Evolutionary conservation across 2,329 filamentous ascomycete genomes (phyloP).

Genomic region (Paecilomyces variotii): DNA sequence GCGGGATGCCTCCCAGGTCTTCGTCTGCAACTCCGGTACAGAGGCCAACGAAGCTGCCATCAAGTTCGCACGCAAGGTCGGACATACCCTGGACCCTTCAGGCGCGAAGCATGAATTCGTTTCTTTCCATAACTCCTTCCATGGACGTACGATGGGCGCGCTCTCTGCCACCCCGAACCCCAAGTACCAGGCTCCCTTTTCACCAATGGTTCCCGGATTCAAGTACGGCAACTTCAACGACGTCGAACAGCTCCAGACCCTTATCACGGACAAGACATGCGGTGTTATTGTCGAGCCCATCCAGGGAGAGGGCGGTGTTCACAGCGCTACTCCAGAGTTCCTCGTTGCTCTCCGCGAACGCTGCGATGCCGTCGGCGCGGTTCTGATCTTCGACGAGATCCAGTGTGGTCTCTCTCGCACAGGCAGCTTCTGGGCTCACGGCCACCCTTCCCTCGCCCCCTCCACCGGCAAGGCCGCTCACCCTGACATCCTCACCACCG

Average conservation of each 20-base stretch:
- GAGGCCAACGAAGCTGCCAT: conserved; percentile 97
- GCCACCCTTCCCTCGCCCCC: conserved; percentile 50
- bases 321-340: conserved; percentile 75
- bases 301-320: conserved; percentile 91
- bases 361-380: conserved; percentile 77
- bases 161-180: conserved; percentile 95
- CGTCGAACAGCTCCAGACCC: conserved; percentile 57
- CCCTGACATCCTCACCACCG: conserved; percentile 86
- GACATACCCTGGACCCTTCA: conserved; percentile 63
- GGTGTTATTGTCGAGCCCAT: conserved; percentile 96
- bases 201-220: conserved; percentile 93
- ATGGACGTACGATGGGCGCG: conserved; percentile 91
- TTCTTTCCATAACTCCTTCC: conserved; percentile 87
- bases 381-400: conserved; percentile 94
- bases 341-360: conserved; percentile 72
- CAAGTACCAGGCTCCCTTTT: conserved; percentile 93
- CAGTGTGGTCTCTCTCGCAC: conserved; percentile 89
- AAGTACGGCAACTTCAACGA: conserved; percentile 82
- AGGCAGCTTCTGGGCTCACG: conserved; percentile 84
- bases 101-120: conserved; percentile 75
- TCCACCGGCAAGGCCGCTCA: conserved; percentile 58
- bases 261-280: conserved; percentile 80
- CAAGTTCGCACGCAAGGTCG: conserved; percentile 91
- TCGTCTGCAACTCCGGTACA: conserved; percentile 92
- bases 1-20: conserved; percentile 70